phyloP scores from a whole-genome alignment of 768 basidiomycete species.

The Amylocystis lapponica region DNA sequence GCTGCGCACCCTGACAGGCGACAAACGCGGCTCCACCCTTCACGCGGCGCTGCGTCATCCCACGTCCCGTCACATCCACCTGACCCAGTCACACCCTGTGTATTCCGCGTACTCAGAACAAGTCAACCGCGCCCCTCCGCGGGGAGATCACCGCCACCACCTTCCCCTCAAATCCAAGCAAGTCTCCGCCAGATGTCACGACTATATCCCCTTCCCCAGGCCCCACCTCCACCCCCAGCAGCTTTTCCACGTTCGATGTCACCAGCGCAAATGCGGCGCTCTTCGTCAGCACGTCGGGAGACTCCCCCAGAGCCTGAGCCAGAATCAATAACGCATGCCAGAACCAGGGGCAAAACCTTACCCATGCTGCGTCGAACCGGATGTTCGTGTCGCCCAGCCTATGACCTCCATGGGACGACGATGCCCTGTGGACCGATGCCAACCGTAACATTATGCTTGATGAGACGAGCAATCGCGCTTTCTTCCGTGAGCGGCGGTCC shows the following conservation, averaged over 20 bases:
- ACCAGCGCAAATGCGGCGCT: conserved; percentile 46
- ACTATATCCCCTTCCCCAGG: conserved; percentile 24
- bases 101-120: no score
- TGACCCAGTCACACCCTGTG: no score
- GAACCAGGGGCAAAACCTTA: conserved; percentile 20
- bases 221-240: conserved; percentile 34
- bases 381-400: conserved; percentile 24
- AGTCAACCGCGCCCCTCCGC: conserved; percentile 21
- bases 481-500: conserved; percentile 63
- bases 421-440: conserved; percentile 40
- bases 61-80: no score
- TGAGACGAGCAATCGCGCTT: conserved; percentile 44
- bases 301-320: conserved; percentile 15
- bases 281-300: conserved; percentile 20
- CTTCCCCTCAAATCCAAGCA: conserved; percentile 30
- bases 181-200: conserved; percentile 28
- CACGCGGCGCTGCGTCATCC: no score
- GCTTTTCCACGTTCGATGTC: conserved; percentile 47
- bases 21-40: no score
- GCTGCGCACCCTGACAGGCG: no score
- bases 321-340: no score
- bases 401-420: conserved; percentile 12
- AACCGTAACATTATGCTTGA: conserved; percentile 58
- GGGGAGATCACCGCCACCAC: conserved; percentile 30
- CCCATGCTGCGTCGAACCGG: conserved; percentile 39